phyloP scores from a whole-genome alignment of 164 flowering plant species.

The Stephania cephalantha region DNA sequence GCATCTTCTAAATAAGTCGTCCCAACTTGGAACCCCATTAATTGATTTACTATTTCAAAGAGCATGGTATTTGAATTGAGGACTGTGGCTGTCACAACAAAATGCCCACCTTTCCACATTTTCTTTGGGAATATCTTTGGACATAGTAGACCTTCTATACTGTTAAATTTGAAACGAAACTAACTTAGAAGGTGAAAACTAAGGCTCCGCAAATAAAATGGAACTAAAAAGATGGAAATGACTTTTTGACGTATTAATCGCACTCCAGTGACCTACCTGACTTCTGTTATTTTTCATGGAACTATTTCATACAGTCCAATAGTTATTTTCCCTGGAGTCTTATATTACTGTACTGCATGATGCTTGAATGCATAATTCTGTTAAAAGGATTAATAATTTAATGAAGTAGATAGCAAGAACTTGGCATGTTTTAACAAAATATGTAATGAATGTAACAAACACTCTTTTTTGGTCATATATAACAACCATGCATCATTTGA shows the following conservation, averaged over 20 bases:
- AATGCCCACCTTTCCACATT: background rate
- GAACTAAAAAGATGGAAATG: background rate
- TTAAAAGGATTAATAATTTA: background rate
- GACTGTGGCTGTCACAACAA: background rate
- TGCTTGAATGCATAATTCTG: background rate
- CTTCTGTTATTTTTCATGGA: background rate
- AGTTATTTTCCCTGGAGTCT: background rate
- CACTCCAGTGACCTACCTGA: background rate
- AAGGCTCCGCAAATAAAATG: background rate
- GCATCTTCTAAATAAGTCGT: too few species aligned
- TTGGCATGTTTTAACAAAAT: background rate
- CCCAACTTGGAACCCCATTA: too few species aligned
- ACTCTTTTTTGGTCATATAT: too few species aligned
- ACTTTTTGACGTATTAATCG: background rate
- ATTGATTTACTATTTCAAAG: background rate
- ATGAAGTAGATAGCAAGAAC: background rate
- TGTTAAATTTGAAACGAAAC: background rate
- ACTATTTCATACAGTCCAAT: background rate
- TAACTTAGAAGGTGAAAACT: background rate
- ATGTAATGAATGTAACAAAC: too few species aligned
- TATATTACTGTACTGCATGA: background rate
- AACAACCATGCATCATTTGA: background rate
- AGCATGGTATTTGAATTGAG: background rate
- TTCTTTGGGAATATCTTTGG: background rate
- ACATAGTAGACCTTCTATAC: background rate